Evolutionary conservation across 148 eudicot species (phyloP).

Genomic region (Dianthus caryophyllus): DNA sequence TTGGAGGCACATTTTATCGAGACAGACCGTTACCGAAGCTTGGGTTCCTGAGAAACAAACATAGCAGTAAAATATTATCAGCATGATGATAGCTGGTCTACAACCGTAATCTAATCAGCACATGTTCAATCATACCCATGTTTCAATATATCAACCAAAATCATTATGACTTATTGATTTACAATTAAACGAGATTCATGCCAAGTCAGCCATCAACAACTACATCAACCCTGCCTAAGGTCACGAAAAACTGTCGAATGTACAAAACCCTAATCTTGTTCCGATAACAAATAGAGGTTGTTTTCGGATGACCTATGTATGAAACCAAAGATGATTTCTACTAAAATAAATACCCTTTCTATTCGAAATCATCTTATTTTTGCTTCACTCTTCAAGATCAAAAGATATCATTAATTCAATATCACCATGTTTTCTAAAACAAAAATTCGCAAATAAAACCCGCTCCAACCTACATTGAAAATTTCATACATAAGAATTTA

Average conservation of each 20-base stretch:
- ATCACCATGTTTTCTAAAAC: background rate
- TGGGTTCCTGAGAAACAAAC: constrained; percentile 9
- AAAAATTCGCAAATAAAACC: background rate
- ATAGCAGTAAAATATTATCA: background rate
- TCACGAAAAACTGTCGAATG: background rate
- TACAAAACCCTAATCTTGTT: background rate
- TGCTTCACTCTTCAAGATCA: background rate
- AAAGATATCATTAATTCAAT: background rate
- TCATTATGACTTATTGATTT: background rate
- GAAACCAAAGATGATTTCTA: background rate
- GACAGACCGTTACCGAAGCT: background rate
- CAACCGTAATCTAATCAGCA: background rate
- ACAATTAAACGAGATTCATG: background rate
- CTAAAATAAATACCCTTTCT: background rate
- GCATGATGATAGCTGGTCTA: background rate
- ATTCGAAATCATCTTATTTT: background rate
- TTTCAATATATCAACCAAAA: background rate
- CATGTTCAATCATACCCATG: background rate
- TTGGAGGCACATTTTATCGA: constrained; percentile 72
- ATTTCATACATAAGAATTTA: background rate
- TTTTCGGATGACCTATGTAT: background rate
- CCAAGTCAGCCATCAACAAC: background rate
- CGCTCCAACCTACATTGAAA: background rate
- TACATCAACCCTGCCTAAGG: background rate
- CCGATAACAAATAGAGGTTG: background rate